A percentile compares a stretch with the other conserved stretches of the same genome.
Conservation (phyloP, 345 rosid species). For the Triadica sebifera region DNA sequence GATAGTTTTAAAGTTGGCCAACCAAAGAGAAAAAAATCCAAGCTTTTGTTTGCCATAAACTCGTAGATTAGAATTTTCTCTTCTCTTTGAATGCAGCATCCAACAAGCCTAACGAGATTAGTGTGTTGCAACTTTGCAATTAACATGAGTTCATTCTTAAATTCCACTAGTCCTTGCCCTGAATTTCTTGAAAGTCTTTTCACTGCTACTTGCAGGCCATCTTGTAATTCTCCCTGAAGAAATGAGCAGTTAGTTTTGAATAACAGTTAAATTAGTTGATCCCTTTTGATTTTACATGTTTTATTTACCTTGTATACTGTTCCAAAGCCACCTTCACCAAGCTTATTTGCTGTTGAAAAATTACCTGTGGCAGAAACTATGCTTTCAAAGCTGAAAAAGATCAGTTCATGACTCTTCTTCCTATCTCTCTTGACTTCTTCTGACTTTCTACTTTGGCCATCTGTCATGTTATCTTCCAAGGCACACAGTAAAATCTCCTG, state of each 20-base stretch:
- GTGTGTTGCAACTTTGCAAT: constrained; percentile 24
- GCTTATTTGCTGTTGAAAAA: constrained; percentile 20
- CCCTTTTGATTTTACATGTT: background rate
- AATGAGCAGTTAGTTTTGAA: background rate
- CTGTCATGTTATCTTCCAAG: background rate
- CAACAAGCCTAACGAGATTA: constrained; percentile 22
- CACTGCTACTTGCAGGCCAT: constrained; percentile 22
- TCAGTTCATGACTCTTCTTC: constrained; percentile 9
- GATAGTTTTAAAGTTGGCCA: background rate
- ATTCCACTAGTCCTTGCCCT: constrained; percentile 18
- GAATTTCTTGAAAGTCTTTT: constrained; percentile 16
- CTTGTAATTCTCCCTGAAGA: constrained; percentile 13
- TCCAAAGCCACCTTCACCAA: constrained; percentile 33
- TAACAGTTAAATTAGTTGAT: background rate
- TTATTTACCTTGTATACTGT: constrained; percentile 22
- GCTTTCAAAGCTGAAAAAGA: constrained; percentile 24
- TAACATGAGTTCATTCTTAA: constrained; percentile 18
- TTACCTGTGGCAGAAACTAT: constrained; percentile 20
- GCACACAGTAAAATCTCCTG: constrained; percentile 8
- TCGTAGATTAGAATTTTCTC: constrained; percentile 20
- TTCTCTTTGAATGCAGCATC: constrained; percentile 16
- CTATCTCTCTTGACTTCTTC: background rate
- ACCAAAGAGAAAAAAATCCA: constrained; percentile 23
- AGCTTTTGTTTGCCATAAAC: constrained; percentile 14
- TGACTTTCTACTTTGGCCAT: background rate